Percentiles rank a stretch among this genome's conserved stretches.
Conservation (phyloP, 1,284 basidiomycete species). For the Ceratobasidium sp. region DNA sequence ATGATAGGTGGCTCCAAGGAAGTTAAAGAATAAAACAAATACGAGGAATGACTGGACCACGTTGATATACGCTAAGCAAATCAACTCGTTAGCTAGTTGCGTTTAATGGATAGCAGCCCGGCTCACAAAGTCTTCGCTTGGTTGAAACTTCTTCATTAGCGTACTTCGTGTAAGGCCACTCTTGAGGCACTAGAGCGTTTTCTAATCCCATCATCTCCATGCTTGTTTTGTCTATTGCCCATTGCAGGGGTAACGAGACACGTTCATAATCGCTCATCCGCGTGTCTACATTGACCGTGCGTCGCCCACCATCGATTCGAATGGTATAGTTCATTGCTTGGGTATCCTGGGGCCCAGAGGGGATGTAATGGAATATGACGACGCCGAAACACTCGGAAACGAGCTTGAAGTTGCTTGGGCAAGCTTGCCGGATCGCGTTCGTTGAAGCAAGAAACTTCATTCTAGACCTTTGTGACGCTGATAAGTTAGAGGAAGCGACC, state of each 20-base stretch:
- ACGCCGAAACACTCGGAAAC: conserved; percentile 75
- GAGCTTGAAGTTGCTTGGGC: conserved; percentile 76
- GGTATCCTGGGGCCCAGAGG: conserved; percentile 50
- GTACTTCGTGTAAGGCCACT: conserved; percentile 74
- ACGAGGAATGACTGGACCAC: conserved; percentile 48
- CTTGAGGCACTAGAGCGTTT: conserved; percentile 59
- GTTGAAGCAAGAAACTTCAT: conserved; percentile 59
- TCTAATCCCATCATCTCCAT: conserved; percentile 68
- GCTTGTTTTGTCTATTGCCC: conserved; percentile 77
- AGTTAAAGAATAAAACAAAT: conserved; percentile 60
- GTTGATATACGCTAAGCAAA: conserved; percentile 8
- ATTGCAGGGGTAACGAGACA: conserved; percentile 74
- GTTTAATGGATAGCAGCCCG: no score
- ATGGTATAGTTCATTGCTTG: conserved; percentile 73
- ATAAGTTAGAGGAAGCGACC: conserved; percentile 55
- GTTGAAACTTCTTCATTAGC: conserved; percentile 65
- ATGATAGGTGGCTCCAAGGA: conserved; percentile 72
- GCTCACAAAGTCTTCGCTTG: conserved; percentile 36
- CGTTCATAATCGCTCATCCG: conserved; percentile 74
- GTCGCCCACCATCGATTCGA: conserved; percentile 68
- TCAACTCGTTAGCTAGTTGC: no score
- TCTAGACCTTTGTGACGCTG: conserved; percentile 53
- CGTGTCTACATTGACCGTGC: conserved; percentile 66
- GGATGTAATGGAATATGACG: conserved; percentile 67
- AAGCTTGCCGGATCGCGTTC: conserved; percentile 61